Evolutionary conservation across 208 protist genomes (phyloP).

Genomic region (Crithidia brevicula): DNA sequence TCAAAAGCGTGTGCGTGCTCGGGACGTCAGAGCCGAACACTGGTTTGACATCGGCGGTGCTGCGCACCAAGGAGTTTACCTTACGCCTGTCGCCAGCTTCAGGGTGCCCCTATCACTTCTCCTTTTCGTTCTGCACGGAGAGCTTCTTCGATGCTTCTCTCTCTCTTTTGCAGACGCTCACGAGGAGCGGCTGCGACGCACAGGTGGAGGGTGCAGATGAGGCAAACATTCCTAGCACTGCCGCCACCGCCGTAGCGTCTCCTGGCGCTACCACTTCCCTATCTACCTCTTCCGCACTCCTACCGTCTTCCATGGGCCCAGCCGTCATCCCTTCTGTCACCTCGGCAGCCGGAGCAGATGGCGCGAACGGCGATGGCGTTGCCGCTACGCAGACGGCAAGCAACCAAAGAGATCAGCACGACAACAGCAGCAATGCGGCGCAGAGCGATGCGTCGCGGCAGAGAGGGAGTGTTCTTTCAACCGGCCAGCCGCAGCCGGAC

Average conservation of each 20-base stretch:
- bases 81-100: slow-evolving; percentile 21
- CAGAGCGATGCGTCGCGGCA: no score
- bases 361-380: no score
- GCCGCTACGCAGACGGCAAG: no score
- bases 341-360: no score
- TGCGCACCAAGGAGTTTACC: slow-evolving; percentile 28
- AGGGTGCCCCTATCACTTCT: slow-evolving; percentile 36
- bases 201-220: neutral
- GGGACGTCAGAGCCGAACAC: slow-evolving; percentile 9
- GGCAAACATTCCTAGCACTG: neutral
- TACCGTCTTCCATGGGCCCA: no score
- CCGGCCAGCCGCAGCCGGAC: no score
- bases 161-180: slow-evolving; percentile 14
- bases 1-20: slow-evolving; percentile 14
- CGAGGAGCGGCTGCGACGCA: neutral
- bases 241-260: neutral
- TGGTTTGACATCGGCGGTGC: neutral
- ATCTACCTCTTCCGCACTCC: no score
- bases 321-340: no score
- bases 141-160: slow-evolving; percentile 21
- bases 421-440: no score
- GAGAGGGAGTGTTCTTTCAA: no score
- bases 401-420: no score
- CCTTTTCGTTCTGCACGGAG: slow-evolving; percentile 29
- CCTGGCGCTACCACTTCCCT: no score